Conservation (phyloP, 2,329 filamentous ascomycete species). For the Diplodia seriata region DNA sequence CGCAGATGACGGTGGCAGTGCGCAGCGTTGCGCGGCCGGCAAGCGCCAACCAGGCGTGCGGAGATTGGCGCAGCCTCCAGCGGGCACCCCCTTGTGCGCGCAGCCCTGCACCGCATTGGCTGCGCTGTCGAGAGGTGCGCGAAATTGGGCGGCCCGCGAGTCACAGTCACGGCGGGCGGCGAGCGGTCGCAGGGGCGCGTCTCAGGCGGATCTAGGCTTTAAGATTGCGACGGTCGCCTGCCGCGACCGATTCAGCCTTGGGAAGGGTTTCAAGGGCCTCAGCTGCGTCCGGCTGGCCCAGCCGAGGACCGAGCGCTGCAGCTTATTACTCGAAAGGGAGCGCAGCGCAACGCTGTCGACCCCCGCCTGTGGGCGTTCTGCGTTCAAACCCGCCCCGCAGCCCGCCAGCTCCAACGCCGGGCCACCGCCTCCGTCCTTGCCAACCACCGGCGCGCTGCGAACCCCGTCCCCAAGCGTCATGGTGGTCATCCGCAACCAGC, state of each 20-base stretch:
- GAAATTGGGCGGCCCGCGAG: constrained; percentile 24
- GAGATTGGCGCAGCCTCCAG: constrained; percentile 25
- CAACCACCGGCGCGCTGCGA: background rate
- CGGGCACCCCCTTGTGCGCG: constrained; percentile 1
- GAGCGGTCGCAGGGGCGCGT: constrained; percentile 13
- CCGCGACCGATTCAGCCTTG: constrained; percentile 19
- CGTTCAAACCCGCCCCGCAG: background rate
- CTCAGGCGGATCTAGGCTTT: constrained; percentile 7
- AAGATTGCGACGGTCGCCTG: constrained; percentile 25
- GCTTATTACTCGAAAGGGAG: background rate
- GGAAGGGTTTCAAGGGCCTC: constrained; percentile 23
- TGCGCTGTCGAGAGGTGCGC: background rate
- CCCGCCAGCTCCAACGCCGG: background rate
- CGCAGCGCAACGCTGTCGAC: background rate
- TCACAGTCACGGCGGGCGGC: background rate
- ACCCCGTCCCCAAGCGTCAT: background rate
- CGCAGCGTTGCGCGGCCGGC: constrained; percentile 18
- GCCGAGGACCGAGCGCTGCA: background rate
- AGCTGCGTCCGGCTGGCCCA: background rate
- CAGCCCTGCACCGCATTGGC: constrained; percentile 16
- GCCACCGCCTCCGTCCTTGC: background rate
- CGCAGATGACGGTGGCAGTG: constrained; percentile 31
- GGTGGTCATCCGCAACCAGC: background rate
- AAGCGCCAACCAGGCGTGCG: constrained; percentile 10
- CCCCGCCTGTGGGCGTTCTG: too few relatives aligned